phyloP scores from a whole-genome alignment of 805 yeast genomes.

The Lachancea lanzarotensis region DNA sequence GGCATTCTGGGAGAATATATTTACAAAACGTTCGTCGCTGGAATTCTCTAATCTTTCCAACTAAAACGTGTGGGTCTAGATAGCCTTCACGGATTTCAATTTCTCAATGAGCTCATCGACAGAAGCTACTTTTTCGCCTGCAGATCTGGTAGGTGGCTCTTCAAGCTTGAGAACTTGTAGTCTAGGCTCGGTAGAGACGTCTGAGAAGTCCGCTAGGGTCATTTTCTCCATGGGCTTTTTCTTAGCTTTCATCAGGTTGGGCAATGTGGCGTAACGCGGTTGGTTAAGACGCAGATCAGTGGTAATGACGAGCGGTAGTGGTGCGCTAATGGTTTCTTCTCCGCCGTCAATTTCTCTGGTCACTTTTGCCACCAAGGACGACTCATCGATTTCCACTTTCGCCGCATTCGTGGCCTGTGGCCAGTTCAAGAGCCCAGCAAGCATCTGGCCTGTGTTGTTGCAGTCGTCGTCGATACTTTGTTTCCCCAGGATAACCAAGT shows the following conservation, averaged over 20 bases:
- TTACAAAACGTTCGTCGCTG: not conserved
- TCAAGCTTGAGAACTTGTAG: slow-evolving; percentile 64
- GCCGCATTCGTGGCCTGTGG: slow-evolving; percentile 96
- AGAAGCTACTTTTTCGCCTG: slow-evolving; percentile 71
- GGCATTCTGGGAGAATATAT: too few relatives aligned
- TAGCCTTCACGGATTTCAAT: slow-evolving; percentile 69
- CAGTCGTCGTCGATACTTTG: slow-evolving; percentile 96
- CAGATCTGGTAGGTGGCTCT: slow-evolving; percentile 78
- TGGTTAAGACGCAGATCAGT: slow-evolving; percentile 91
- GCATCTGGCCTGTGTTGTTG: slow-evolving; percentile 93
- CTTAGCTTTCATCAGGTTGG: slow-evolving; percentile 97
- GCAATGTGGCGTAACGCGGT: slow-evolving; percentile 93
- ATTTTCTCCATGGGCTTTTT: slow-evolving; percentile 80
- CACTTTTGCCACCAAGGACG: slow-evolving; percentile 48
- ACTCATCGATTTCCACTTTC: slow-evolving; percentile 57
- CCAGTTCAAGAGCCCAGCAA: slow-evolving; percentile 91
- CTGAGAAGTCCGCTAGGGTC: slow-evolving; percentile 54
- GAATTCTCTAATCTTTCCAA: too few relatives aligned
- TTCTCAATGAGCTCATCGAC: slow-evolving; percentile 80
- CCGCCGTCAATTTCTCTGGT: slow-evolving; percentile 97
- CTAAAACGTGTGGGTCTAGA: slow-evolving; percentile 39
- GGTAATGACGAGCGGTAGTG: slow-evolving; percentile 79
- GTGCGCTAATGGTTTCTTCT: slow-evolving; percentile 69
- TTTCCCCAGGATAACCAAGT: slow-evolving; percentile 85
- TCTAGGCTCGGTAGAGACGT: slow-evolving; percentile 51